Conservation (phyloP, 176 grass and related monocot species). For the Phoenix dactylifera region DNA sequence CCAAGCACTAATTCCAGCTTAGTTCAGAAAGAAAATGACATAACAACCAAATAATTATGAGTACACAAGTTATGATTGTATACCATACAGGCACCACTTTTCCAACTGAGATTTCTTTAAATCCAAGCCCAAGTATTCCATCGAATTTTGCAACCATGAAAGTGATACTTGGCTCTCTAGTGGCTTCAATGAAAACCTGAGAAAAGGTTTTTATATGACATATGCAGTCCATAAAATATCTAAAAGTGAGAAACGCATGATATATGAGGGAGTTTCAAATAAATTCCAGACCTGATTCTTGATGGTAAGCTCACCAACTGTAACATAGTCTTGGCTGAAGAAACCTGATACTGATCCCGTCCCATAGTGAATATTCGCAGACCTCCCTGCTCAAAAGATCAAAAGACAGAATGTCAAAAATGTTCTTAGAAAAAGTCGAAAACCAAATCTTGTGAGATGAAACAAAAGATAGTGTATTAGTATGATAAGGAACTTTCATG, state of each 20-base stretch:
- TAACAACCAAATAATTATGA: too few species aligned
- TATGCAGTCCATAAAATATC: too few species aligned
- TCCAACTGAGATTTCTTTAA: constrained; percentile 92
- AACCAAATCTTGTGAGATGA: too few species aligned
- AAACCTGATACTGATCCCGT: constrained; percentile 82
- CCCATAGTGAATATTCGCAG: constrained; percentile 82
- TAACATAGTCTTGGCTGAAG: constrained; percentile 71
- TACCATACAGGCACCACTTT: constrained; percentile 77
- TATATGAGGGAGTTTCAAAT: not conserved
- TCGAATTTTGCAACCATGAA: constrained; percentile 87
- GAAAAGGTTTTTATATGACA: not conserved
- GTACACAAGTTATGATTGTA: not conserved
- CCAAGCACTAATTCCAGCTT: too few species aligned
- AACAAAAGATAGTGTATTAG: too few species aligned
- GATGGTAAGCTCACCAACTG: constrained; percentile 57
- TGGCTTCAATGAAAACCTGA: constrained; percentile 93
- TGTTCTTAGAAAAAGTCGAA: too few species aligned
- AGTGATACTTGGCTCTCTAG: constrained; percentile 71
- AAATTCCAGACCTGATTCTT: constrained; percentile 49
- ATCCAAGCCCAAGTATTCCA: constrained; percentile 95
- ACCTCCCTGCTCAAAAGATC: constrained; percentile 37
- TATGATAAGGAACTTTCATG: too few species aligned
- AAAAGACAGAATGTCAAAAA: not conserved
- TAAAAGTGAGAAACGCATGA: too few species aligned
- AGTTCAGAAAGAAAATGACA: too few species aligned